Percentiles rank a stretch among this genome's conserved stretches.
Conservation (phyloP, 352 stramenopile genomes). For the Blastocystis hominis region DNA sequence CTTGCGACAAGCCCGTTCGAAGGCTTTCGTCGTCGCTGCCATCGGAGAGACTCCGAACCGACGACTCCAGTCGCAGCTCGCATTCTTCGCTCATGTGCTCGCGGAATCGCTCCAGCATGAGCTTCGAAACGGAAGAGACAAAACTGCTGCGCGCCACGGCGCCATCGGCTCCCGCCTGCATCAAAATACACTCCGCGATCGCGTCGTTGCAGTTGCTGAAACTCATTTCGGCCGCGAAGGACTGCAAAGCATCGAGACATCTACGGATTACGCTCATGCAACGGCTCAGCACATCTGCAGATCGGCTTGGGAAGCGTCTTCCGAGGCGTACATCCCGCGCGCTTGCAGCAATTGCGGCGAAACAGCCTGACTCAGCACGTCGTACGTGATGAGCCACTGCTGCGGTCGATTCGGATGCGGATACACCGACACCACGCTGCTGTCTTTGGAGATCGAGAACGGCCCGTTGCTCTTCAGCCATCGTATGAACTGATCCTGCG, state of each 20-base stretch:
- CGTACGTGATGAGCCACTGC: neutral
- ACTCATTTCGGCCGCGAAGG: constrained; percentile 4
- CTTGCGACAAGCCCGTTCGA: neutral
- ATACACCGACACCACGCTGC: neutral
- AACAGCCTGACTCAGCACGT: neutral
- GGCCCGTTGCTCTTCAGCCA: neutral
- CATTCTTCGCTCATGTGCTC: neutral
- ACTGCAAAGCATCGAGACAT: neutral
- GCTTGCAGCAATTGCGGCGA: neutral
- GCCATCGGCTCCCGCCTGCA: neutral
- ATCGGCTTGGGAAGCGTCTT: neutral
- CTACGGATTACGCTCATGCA: neutral
- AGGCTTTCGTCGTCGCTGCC: neutral
- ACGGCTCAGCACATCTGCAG: neutral
- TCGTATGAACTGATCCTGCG: neutral
- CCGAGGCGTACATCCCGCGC: neutral
- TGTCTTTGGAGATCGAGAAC: neutral
- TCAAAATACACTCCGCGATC: neutral
- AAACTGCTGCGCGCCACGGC: constrained; percentile 8
- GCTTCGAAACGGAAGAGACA: neutral
- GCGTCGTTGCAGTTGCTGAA: constrained; percentile 1
- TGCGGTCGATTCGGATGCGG: neutral
- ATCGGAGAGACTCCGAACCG: neutral
- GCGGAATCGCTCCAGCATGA: neutral
- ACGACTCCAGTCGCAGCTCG: neutral